Evolutionary conservation across 23 red algal species (phyloP).

Genomic region (Chondrus crispus): DNA sequence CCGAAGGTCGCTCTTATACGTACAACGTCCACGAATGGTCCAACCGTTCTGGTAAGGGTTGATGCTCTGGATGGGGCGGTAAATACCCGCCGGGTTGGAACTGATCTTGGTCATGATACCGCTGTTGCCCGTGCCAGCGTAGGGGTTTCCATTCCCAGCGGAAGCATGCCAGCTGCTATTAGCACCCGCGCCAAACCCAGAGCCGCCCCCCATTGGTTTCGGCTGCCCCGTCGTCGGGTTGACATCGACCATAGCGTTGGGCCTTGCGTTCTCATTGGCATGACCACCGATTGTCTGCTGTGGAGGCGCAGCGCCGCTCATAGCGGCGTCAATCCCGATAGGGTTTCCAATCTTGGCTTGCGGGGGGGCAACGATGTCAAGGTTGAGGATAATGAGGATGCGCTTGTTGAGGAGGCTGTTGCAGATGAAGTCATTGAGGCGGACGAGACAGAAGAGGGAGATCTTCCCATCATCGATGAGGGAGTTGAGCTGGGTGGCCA

Average conservation of each 20-base stretch:
- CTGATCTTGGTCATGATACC: constrained; percentile 40
- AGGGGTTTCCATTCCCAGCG: not conserved
- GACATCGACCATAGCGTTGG: not conserved
- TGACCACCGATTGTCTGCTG: not conserved
- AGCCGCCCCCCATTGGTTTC: not conserved
- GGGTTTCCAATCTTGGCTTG: constrained; percentile 80
- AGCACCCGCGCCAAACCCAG: not conserved
- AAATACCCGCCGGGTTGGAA: constrained; percentile 18
- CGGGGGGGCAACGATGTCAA: constrained; percentile 61
- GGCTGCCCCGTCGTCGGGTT: not conserved
- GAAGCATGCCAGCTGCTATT: constrained; percentile 8
- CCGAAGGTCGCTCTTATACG: constrained; percentile 73
- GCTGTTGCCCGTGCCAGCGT: not conserved
- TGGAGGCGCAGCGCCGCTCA: not conserved
- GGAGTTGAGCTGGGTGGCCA: constrained; percentile 82
- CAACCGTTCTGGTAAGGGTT: constrained; percentile 95
- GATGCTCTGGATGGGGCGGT: constrained; percentile 73
- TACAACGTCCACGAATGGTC: constrained; percentile 89
- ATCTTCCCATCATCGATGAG: constrained; percentile 70
- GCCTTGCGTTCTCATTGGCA: not conserved
- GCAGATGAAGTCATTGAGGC: constrained; percentile 74
- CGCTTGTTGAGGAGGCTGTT: constrained; percentile 75
- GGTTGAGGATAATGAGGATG: constrained; percentile 87
- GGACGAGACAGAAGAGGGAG: constrained; percentile 65
- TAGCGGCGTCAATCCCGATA: constrained; percentile 40